Evolutionary conservation across 2,329 filamentous ascomycete genomes (phyloP).

Genomic region (Botryotinia narcissicola): DNA sequence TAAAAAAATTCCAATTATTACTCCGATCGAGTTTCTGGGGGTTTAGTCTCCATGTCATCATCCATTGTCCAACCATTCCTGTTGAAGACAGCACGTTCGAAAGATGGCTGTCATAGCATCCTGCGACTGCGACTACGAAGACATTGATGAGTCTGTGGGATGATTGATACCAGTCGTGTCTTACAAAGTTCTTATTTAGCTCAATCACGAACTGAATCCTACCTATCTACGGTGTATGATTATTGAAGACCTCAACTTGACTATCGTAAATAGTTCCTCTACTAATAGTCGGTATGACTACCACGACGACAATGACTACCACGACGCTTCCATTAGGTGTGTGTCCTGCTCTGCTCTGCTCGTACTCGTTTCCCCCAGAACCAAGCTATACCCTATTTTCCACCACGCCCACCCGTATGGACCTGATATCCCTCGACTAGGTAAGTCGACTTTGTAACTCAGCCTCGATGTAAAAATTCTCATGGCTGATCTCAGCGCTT

Average conservation of each 20-base stretch:
- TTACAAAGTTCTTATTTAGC: background rate
- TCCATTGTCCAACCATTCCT: background rate
- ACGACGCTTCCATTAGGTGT: background rate
- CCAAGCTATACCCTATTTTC: background rate
- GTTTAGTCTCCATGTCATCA: background rate
- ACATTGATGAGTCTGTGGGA: no score
- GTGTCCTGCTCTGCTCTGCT: background rate
- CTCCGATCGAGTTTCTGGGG: background rate
- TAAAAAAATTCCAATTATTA: background rate
- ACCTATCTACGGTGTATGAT: background rate
- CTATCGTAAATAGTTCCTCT: background rate
- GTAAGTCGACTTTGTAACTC: background rate
- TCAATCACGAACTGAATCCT: background rate
- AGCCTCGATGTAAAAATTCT: background rate
- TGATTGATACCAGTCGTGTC: background rate
- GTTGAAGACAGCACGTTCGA: background rate
- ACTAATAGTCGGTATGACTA: background rate
- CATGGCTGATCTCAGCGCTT: slow-evolving; percentile 3
- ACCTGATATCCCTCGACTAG: background rate
- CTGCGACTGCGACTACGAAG: background rate
- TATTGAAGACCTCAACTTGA: background rate
- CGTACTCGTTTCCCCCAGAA: slow-evolving; percentile 1
- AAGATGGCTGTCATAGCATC: background rate
- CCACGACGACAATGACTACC: background rate
- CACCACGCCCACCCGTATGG: no score